Percentiles rank a stretch among this genome's conserved stretches.
phyloP scores from a whole-genome alignment of 345 rosid genomes.

The Eucalyptus regnans region DNA sequence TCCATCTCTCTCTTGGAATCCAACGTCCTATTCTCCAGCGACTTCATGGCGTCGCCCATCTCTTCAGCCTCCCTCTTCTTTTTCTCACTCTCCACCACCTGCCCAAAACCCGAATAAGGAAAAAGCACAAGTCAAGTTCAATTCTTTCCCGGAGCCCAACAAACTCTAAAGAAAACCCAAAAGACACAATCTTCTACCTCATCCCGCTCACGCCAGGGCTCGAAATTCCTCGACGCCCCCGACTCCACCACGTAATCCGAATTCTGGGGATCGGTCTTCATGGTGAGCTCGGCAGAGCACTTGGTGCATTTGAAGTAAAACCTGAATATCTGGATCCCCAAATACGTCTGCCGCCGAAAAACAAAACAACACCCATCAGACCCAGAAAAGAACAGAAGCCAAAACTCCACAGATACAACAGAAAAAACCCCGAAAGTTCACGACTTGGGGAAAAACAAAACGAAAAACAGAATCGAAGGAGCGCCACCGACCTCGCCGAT shows the following conservation, averaged over 20 bases:
- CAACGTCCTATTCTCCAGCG: conserved; percentile 78
- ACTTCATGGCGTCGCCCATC: conserved; percentile 95
- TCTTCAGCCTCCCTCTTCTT: conserved; percentile 70
- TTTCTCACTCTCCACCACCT: conserved; percentile 47
- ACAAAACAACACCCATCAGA: neutral
- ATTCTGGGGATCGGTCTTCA: conserved; percentile 93
- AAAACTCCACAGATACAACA: neutral
- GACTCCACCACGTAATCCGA: conserved; percentile 88
- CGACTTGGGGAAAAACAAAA: neutral
- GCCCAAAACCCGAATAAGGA: neutral
- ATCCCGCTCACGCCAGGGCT: conserved; percentile 95
- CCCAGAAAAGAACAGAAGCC: neutral
- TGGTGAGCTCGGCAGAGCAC: conserved; percentile 83
- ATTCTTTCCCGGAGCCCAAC: neutral
- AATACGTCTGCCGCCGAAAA: conserved; percentile 49
- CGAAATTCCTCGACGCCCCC: conserved; percentile 79
- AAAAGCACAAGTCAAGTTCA: neutral
- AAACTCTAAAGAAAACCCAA: neutral
- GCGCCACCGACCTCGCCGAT: conserved; percentile 53
- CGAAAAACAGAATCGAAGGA: neutral
- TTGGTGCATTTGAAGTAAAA: conserved; percentile 93
- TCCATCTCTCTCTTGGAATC: conserved; percentile 97
- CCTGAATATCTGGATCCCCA: conserved; percentile 83
- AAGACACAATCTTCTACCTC: conserved; percentile 26
- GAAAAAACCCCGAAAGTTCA: neutral